phyloP scores from a whole-genome alignment of 345 rosid species.

The Citrus mangshanensis region DNA sequence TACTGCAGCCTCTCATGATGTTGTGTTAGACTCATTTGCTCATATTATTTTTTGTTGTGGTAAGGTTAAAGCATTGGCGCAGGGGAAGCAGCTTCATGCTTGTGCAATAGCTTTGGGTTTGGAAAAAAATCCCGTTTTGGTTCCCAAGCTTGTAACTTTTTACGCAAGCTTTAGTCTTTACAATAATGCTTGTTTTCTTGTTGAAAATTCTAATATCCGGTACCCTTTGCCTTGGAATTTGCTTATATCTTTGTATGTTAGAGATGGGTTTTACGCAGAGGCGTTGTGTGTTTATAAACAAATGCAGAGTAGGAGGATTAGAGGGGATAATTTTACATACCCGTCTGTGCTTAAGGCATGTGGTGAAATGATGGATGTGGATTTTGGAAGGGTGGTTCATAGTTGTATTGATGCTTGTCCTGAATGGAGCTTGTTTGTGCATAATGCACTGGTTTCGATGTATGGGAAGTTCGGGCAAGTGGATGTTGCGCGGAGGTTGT shows the following conservation, averaged over 20 bases:
- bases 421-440: slow-evolving; percentile 53
- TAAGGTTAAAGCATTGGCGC: slow-evolving; percentile 26
- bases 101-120: slow-evolving; percentile 46
- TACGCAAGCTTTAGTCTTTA: slow-evolving; percentile 48
- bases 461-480: slow-evolving; percentile 60
- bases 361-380: slow-evolving; percentile 49
- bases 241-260: slow-evolving; percentile 50
- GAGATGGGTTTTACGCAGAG: slow-evolving; percentile 39
- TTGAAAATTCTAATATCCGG: slow-evolving; percentile 36
- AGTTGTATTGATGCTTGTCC: slow-evolving; percentile 35
- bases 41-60: slow-evolving; percentile 44
- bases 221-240: slow-evolving; percentile 72
- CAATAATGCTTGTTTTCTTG: slow-evolving; percentile 33
- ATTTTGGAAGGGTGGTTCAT: slow-evolving; percentile 58
- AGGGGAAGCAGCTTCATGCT: slow-evolving; percentile 64
- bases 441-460: slow-evolving; percentile 76
- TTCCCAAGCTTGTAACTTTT: slow-evolving; percentile 59
- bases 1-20: slow-evolving; percentile 22
- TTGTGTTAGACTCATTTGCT: slow-evolving; percentile 34
- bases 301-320: slow-evolving; percentile 54
- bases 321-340: slow-evolving; percentile 71
- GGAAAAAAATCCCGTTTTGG: slow-evolving; percentile 46
- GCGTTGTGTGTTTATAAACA: slow-evolving; percentile 44
- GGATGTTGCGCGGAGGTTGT: slow-evolving; percentile 42
- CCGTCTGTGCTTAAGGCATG: slow-evolving; percentile 83